Conservation (phyloP, 805 yeast species). For the Schizosaccharomyces pombe region DNA sequence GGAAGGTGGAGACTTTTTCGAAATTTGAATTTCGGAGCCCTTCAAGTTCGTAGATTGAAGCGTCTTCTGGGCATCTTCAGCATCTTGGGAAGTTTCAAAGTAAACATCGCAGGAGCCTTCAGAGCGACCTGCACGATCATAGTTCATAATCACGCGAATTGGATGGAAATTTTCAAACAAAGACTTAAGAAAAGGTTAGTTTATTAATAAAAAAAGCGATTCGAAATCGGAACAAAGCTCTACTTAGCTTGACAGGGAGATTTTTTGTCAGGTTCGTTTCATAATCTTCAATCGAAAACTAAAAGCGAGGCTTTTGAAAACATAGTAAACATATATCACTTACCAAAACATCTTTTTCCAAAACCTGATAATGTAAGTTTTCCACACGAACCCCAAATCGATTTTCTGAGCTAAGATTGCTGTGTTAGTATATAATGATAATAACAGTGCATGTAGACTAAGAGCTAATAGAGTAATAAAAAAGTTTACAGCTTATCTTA, state of each 20-base stretch:
- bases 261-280: too few relatives aligned
- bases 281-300: too few relatives aligned
- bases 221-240: too few relatives aligned
- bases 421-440: background rate
- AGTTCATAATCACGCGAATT: background rate
- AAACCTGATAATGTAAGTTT: background rate
- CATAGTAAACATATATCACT: background rate
- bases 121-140: constrained; percentile 4
- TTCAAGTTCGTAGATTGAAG: background rate
- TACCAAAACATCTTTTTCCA: background rate
- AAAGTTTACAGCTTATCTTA: background rate
- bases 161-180: background rate
- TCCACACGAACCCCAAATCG: background rate
- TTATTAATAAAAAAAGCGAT: background rate
- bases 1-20: background rate
- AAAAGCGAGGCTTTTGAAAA: too few relatives aligned
- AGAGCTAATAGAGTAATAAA: background rate
- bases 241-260: too few relatives aligned
- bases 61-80: background rate
- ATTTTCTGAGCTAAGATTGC: background rate
- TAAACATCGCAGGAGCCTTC: background rate
- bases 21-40: background rate
- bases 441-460: background rate
- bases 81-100: background rate
- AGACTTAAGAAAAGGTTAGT: background rate